Evolutionary conservation across 2,329 filamentous ascomycete genomes (phyloP), one percentile per base, ranked within the genome.

Genomic region (Neonectria punicea): DNA sequence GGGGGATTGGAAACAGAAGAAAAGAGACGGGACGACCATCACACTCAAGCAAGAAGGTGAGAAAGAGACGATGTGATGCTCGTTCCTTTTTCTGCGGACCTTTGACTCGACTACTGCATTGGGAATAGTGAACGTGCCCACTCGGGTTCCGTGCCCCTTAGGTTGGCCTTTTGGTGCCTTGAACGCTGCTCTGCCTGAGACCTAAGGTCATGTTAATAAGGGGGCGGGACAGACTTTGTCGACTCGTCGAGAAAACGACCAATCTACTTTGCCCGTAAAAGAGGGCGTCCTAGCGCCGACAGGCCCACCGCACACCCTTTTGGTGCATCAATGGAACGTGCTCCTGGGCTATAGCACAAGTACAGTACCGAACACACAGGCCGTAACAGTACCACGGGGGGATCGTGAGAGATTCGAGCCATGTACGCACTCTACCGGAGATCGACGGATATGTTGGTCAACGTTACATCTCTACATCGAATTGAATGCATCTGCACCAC

Each of bases 51-150:
- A 61, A 56, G 59, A 47, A 50, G 49, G 47, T 63, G 63, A 61
- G 53, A 25, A 41, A 50, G 39, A 57, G 57, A 54, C 54, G 57
- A 57, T 41, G 50, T 44, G 58, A 62, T 64, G 60, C 69, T 72
- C 62, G 67, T 68, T 63, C 55, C 49, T 67, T 57, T 67, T 58
- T 59, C 53, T 51, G 39, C 41, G 61, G 28, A 61, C 58, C 30
- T 60, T 60, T 53, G 53, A 16, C 32, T 32, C 3, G 50, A 36
- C 61, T 64, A 61, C 55, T 53, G 51, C 58, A 63, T 61, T 34
- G 53, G 61, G 69, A 36, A 44, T 64, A 39, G 36, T 39, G 5
- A 46, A 66, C 56, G 53, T 62, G 61, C 61, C 53, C 65, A 61
- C 57, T 59, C 39, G 28, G 16, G 51, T 56, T 41, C 32, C 34